Evolutionary conservation across 164 flowering plant species (phyloP).

Genomic region (Hamamelis virginiana): DNA sequence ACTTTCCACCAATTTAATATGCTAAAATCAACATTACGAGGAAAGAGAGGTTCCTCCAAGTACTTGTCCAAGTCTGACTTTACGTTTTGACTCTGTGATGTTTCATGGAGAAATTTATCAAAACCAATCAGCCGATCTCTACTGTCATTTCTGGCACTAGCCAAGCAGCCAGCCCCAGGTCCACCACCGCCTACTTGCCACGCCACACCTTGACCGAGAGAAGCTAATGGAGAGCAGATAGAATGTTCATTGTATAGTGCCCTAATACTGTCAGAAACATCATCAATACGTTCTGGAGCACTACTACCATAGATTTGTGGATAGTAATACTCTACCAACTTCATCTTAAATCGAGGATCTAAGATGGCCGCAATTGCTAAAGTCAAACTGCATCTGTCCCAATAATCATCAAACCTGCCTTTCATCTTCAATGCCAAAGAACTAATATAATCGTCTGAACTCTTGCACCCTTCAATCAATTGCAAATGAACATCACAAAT

Average conservation of each 20-base stretch:
- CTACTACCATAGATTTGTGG: slow-evolving; percentile 29
- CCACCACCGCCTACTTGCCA: slow-evolving; percentile 30
- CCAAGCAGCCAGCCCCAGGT: slow-evolving; percentile 5
- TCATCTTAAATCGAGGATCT: slow-evolving; percentile 54
- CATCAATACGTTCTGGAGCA: slow-evolving; percentile 28
- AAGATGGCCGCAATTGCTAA: slow-evolving; percentile 42
- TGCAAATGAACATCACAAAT: slow-evolving; percentile 36
- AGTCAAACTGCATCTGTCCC: slow-evolving; percentile 35
- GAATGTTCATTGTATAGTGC: slow-evolving; percentile 41
- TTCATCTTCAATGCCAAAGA: slow-evolving; percentile 37
- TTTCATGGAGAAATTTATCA: slow-evolving; percentile 43
- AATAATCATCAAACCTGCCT: slow-evolving; percentile 43
- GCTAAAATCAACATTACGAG: slow-evolving; percentile 38
- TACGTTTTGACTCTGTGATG: slow-evolving; percentile 25
- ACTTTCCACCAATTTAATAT: slow-evolving; percentile 51
- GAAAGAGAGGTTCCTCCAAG: slow-evolving; percentile 50
- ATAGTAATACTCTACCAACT: slow-evolving; percentile 40
- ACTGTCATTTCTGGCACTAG: slow-evolving; percentile 17
- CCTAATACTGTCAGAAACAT: slow-evolving; percentile 30
- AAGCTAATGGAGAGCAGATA: slow-evolving; percentile 34
- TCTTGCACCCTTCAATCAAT: slow-evolving; percentile 40
- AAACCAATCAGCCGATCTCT: slow-evolving; percentile 38
- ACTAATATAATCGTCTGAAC: slow-evolving; percentile 29
- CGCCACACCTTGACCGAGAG: slow-evolving; percentile 33
- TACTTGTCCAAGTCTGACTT: slow-evolving; percentile 47